These are phyloP conservation scores for Fusarium sacchari DNA, from an alignment of 2,329 filamentous ascomycete genomes.

Conservation along the genomic window DNA sequence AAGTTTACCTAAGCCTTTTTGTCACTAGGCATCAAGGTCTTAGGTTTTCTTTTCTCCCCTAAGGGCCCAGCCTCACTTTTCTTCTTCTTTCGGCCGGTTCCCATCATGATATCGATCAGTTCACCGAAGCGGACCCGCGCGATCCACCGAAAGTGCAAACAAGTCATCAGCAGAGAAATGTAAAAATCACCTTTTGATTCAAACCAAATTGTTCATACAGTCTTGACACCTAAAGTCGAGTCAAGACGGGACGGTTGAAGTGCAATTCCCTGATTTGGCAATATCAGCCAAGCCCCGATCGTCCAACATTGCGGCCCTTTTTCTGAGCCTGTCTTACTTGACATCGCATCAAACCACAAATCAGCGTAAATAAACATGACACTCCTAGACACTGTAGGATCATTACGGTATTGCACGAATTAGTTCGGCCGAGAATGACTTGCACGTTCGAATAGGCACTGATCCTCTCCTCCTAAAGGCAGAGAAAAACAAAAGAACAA, in stretches of 20 bases:
- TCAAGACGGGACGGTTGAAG: background rate
- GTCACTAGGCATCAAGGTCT: background rate
- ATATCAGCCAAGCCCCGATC: conserved; percentile 13
- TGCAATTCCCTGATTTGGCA: conserved; percentile 1
- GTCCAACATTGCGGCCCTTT: conserved; percentile 14
- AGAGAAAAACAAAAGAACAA: conserved; percentile 1
- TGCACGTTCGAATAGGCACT: conserved; percentile 7
- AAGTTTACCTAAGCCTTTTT: background rate
- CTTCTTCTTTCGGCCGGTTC: conserved; percentile 6
- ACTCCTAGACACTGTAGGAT: background rate
- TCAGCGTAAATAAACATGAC: background rate
- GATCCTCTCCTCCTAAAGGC: conserved; percentile 1
- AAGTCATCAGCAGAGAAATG: conserved; percentile 9
- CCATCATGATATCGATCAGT: conserved; percentile 21
- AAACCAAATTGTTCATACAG: background rate
- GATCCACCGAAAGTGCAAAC: conserved; percentile 11
- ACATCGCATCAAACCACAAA: conserved; percentile 1
- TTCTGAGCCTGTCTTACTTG: conserved; percentile 18
- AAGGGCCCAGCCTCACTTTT: conserved; percentile 14
- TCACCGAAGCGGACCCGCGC: conserved; percentile 26
- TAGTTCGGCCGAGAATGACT: background rate
- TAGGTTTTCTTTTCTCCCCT: background rate
- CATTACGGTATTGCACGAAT: background rate
- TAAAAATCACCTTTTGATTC: conserved; percentile 1
- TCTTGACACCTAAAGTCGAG: background rate